Conservation (phyloP, 202 grass and related monocot genomes). For the Setaria italica region DNA sequence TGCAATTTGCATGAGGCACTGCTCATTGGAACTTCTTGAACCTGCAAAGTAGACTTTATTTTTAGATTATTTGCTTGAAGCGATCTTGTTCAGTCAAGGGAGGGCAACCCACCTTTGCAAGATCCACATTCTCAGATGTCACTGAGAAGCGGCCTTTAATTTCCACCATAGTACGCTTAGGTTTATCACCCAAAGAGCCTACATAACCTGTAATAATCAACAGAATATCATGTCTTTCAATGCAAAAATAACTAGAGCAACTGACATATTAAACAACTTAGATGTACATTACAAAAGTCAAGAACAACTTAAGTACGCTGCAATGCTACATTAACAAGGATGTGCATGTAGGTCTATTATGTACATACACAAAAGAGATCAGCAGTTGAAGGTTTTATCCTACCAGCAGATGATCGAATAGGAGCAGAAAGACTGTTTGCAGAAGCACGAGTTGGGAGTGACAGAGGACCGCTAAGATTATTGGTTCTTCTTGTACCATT, state of each 20-base stretch:
- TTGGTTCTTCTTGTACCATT: conserved; percentile 59
- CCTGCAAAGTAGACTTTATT: conserved; percentile 43
- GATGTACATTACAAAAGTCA: neutral
- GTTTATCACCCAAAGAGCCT: conserved; percentile 82
- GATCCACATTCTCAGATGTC: conserved; percentile 99
- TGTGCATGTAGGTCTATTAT: neutral
- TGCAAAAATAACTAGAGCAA: conserved; percentile 20
- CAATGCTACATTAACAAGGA: conserved; percentile 3
- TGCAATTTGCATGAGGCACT: conserved; percentile 51
- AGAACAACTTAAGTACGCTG: neutral
- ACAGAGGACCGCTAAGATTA: conserved; percentile 88
- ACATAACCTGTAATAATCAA: conserved; percentile 71
- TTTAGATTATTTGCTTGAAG: conserved; percentile 34
- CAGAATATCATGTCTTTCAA: conserved; percentile 23
- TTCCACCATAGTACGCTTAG: conserved; percentile 79
- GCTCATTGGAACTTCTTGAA: conserved; percentile 72
- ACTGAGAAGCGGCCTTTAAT: conserved; percentile 97
- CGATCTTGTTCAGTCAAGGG: conserved; percentile 29
- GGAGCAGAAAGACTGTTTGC: conserved; percentile 98
- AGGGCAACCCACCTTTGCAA: conserved; percentile 70
- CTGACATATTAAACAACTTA: neutral
- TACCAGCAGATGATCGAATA: conserved; percentile 93
- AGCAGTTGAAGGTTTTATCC: conserved; percentile 14
- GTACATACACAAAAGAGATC: conserved; percentile 22
- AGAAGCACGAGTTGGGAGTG: conserved; percentile 91